Evolutionary conservation across 1,284 basidiomycete species (phyloP).

Genomic region (Moniliophthora roreri): DNA sequence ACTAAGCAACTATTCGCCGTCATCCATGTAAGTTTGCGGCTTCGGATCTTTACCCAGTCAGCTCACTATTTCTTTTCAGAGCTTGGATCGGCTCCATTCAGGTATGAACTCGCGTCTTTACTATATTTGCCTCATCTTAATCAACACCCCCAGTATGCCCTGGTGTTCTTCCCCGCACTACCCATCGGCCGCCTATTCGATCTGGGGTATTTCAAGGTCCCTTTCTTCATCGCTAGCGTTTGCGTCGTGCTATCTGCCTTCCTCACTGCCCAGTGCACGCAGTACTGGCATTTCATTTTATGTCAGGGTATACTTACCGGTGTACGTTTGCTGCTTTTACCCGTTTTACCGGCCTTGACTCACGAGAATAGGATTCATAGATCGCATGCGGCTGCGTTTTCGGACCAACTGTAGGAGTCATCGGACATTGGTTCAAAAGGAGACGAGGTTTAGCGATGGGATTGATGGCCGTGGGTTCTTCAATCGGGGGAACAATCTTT

Average conservation of each 20-base stretch:
- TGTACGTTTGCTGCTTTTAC: conserved; percentile 22
- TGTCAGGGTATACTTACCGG: conserved; percentile 46
- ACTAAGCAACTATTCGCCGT: neutral
- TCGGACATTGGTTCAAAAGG: neutral
- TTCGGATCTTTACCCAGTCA: neutral
- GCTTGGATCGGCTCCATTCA: conserved; percentile 4
- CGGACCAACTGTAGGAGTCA: conserved; percentile 36
- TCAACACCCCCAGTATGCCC: conserved; percentile 43
- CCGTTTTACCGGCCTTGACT: neutral
- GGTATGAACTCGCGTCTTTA: neutral
- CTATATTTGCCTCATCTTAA: too few species aligned
- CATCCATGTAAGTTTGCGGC: neutral
- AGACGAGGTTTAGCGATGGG: neutral
- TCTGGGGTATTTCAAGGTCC: conserved; percentile 45
- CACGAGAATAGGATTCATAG: too few species aligned
- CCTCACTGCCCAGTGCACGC: conserved; percentile 45
- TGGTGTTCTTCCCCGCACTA: conserved; percentile 41
- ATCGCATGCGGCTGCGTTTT: conserved; percentile 33
- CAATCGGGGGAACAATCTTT: neutral
- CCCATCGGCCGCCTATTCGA: conserved; percentile 29
- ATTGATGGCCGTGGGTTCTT: neutral
- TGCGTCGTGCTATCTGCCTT: conserved; percentile 46
- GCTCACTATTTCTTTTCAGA: neutral
- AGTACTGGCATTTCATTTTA: conserved; percentile 52
- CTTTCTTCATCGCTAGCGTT: conserved; percentile 34